Conservation (phyloP, 306 rosid species). For the Trifolium pratense region DNA sequence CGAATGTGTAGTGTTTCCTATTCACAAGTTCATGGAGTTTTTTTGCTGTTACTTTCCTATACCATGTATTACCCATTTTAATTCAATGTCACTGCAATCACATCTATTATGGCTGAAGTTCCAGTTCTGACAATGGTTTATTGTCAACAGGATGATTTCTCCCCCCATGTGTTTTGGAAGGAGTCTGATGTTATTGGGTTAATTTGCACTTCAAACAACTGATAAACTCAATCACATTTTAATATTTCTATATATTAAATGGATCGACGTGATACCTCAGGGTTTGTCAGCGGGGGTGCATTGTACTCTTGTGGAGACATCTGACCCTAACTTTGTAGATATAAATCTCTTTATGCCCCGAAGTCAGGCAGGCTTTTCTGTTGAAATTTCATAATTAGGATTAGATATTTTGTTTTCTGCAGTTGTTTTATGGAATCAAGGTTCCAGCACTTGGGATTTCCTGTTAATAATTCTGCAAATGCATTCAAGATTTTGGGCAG, state of each 20-base stretch:
- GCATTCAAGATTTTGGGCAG: conserved; percentile 67
- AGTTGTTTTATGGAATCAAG: conserved; percentile 67
- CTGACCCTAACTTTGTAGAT: conserved; percentile 67
- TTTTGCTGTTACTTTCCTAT: neutral
- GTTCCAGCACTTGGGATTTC: conserved; percentile 64
- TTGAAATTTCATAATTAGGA: conserved; percentile 48
- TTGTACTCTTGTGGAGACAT: conserved; percentile 50
- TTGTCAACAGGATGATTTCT: conserved; percentile 65
- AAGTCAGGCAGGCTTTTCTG: conserved; percentile 61
- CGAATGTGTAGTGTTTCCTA: conserved; percentile 5
- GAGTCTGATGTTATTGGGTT: conserved; percentile 47
- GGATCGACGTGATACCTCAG: conserved; percentile 98
- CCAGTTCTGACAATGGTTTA: conserved; percentile 40
- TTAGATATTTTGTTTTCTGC: conserved; percentile 34
- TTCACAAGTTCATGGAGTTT: neutral
- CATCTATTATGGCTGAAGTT: conserved; percentile 12
- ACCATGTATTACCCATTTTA: neutral
- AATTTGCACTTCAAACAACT: conserved; percentile 47
- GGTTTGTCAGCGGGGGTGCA: conserved; percentile 97
- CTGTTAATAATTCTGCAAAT: conserved; percentile 65
- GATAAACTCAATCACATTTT: conserved; percentile 47
- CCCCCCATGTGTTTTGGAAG: conserved; percentile 45
- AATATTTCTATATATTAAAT: conserved; percentile 52
- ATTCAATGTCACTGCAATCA: conserved; percentile 17
- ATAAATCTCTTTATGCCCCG: conserved; percentile 44